A percentile compares a stretch with the other conserved stretches of the same genome.
These are phyloP conservation scores for Hirschfeldia incana DNA, from an alignment of 345 rosid genomes.

Conservation along the genomic window DNA sequence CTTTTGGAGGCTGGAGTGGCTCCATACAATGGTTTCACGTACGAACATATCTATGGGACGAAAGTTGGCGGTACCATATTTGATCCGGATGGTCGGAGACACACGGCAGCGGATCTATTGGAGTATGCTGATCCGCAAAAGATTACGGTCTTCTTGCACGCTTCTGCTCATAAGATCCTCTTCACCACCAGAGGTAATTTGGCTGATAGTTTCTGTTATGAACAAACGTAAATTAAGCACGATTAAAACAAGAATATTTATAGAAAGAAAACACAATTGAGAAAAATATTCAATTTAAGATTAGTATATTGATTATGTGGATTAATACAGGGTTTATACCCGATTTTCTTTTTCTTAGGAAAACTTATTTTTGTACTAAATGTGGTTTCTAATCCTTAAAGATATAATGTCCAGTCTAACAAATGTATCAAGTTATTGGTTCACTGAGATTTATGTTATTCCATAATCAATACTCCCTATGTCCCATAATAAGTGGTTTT, in stretches of 20 bases:
- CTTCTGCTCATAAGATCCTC: conserved; percentile 6
- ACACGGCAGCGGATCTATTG: conserved; percentile 4
- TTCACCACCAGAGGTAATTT: conserved; percentile 11
- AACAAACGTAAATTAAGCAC: background rate
- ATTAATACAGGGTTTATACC: background rate
- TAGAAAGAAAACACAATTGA: background rate
- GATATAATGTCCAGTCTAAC: background rate
- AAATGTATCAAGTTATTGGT: background rate
- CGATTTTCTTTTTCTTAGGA: background rate
- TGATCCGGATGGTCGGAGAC: background rate
- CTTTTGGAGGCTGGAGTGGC: conserved; percentile 5
- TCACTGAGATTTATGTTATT: background rate
- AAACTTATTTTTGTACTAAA: background rate
- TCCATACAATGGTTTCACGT: conserved; percentile 10
- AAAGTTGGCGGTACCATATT: background rate
- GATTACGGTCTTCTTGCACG: conserved; percentile 10
- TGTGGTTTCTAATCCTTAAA: background rate
- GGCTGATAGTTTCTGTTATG: background rate
- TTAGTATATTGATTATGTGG: background rate
- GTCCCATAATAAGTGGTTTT: too few relatives aligned
- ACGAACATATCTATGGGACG: conserved; percentile 6
- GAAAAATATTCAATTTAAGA: background rate
- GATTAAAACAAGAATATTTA: background rate
- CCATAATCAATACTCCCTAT: background rate
- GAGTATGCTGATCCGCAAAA: conserved; percentile 8